Evolutionary conservation across 495 filamentous ascomycete species (phyloP), one percentile per base, ranked within the genome.

Genomic region (Penicillium pulvis): DNA sequence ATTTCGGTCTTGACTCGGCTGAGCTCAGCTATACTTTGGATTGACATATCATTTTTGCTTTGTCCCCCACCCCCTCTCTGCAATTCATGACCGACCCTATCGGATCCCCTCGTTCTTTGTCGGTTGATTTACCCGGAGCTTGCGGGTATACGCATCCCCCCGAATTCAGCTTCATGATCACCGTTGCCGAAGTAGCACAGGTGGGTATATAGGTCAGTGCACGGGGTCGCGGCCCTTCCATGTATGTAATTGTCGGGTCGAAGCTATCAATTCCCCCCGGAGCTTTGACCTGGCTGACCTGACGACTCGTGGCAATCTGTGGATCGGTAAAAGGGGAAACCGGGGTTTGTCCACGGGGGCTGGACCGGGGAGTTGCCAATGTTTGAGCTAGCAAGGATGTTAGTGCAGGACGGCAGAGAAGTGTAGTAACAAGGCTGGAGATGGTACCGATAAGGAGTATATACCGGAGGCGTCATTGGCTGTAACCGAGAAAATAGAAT

Each of bases 231-330:
- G 60, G 60, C 53, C 56, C 56, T 62, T 49, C n/a, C 24, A 28
- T 56, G 46, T 61, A 53, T 57, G 58, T 67, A 65, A 60, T 65
- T 67, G 33, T 61, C 47, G 51, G 54, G 35, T 65, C 62, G 59
- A 59, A 62, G 65, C 62, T 63, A 55, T 68, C 67, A n/a, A 58
- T 24, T 53, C 33, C 31, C 49, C 49, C 39, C 50, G 59, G 56
- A 61, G 63, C 63, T 64, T 61, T 55, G 53, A 54, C 56, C 53
- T 47, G 39, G 52, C 53, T 62, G 60, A 58, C 58, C 31, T 24
- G 52, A 16, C 28, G 53, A 45, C 35, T 54, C 24, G 50, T 47
- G 53, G 41, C 36, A 42, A 43, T 17, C 51, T 46, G 57, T 49
- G 52, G 61, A 64, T 64, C 61, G 43, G 57, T 57, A 35, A 57